Percentiles rank a stretch among this genome's conserved stretches.
These are phyloP conservation scores for Sergeia podlipaevii DNA, from an alignment of 208 protist genomes.

Conservation along the genomic window DNA sequence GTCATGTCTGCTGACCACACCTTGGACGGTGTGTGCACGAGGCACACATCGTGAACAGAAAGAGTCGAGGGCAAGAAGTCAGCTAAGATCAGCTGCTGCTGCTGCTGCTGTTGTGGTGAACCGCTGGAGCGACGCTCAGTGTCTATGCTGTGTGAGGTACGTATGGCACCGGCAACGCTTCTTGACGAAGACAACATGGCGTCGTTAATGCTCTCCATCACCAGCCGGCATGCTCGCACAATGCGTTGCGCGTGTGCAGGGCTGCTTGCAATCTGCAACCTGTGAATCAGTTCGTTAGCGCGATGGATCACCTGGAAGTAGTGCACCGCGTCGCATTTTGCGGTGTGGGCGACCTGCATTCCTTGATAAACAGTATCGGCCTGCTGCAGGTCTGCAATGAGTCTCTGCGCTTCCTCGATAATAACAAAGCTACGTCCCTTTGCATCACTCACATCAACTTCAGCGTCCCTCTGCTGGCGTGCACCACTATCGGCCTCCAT, in stretches of 20 bases:
- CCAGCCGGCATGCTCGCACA: constrained; percentile 11
- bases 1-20: constrained; percentile 42
- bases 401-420: constrained; percentile 31
- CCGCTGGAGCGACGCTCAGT: constrained; percentile 1
- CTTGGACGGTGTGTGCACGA: constrained; percentile 34
- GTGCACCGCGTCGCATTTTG: constrained; percentile 23
- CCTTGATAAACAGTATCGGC: constrained; percentile 26
- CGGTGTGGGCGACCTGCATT: constrained; percentile 20
- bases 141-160: neutral
- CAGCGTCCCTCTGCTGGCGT: no score
- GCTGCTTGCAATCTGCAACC: constrained; percentile 34
- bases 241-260: constrained; percentile 13
- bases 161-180: neutral
- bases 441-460: no score
- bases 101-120: neutral
- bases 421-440: constrained; percentile 8
- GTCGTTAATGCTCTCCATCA: constrained; percentile 1
- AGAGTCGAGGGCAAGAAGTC: constrained; percentile 11
- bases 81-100: constrained; percentile 10
- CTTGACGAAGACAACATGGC: neutral
- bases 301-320: constrained; percentile 58
- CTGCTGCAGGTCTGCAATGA: constrained; percentile 49
- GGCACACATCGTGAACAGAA: constrained; percentile 14
- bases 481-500: neutral
- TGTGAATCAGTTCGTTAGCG: constrained; percentile 58